Evolutionary conservation across 495 filamentous ascomycete species (phyloP).

Genomic region (Cetradonia linearis): DNA sequence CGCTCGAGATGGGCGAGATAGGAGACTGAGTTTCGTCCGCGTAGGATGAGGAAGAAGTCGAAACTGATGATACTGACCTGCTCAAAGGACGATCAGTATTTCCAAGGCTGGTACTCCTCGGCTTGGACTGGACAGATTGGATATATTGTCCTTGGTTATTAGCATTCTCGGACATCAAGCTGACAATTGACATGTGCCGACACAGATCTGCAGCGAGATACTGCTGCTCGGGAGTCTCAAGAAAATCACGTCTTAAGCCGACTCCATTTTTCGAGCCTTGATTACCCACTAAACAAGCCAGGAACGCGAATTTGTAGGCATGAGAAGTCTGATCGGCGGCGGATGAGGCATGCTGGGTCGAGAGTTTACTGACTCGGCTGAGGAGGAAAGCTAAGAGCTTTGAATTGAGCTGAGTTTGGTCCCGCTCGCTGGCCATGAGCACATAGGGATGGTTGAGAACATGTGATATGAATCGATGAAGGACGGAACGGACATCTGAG

Average conservation of each 20-base stretch:
- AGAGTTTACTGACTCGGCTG: conserved; percentile 8
- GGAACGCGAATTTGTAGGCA: conserved; percentile 14
- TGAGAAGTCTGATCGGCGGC: conserved; percentile 19
- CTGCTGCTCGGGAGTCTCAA: conserved; percentile 21
- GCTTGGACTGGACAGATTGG: background rate
- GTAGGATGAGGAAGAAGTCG: conserved; percentile 14
- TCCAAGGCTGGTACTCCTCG: conserved; percentile 6
- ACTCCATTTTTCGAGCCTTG: background rate
- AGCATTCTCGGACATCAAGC: conserved; percentile 18
- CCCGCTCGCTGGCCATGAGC: conserved; percentile 14
- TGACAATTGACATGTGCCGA: conserved; percentile 19
- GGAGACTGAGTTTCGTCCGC: conserved; percentile 17
- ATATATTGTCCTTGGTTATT: background rate
- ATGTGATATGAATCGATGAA: conserved; percentile 19
- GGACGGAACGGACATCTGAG: conserved; percentile 10
- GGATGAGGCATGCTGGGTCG: background rate
- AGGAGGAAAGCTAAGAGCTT: conserved; percentile 18
- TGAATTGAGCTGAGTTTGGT: conserved; percentile 16
- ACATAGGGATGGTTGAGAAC: conserved; percentile 18
- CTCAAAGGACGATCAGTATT: background rate
- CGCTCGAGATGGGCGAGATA: conserved; percentile 15
- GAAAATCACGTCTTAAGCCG: conserved; percentile 12
- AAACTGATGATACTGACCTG: conserved; percentile 18
- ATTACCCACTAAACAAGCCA: conserved; percentile 16
- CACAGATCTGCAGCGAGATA: conserved; percentile 19